Evolutionary conservation across 2,329 filamentous ascomycete species (phyloP).

Genomic region (Aureobasidium mangrovei): DNA sequence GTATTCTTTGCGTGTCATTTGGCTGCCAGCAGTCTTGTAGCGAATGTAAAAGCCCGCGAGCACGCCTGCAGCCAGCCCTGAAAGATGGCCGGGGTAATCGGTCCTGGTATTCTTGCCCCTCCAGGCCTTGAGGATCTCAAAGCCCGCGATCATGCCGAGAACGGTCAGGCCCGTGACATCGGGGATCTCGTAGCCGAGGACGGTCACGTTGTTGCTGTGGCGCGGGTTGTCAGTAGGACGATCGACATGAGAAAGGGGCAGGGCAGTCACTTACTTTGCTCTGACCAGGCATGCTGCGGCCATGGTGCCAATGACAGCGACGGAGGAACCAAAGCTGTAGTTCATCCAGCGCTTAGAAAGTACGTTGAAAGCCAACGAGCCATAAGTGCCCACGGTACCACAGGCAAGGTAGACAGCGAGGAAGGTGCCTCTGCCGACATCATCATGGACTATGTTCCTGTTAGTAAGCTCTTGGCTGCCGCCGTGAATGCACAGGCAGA

Average conservation of each 20-base stretch:
- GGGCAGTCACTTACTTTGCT: constrained; percentile 9
- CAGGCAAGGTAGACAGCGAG: constrained; percentile 56
- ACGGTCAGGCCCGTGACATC: constrained; percentile 29
- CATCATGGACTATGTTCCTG: constrained; percentile 50
- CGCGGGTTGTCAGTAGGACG: background rate
- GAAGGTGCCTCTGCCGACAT: constrained; percentile 60
- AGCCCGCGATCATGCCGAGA: constrained; percentile 27
- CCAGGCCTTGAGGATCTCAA: constrained; percentile 21
- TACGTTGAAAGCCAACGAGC: constrained; percentile 45
- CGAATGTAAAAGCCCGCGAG: constrained; percentile 17
- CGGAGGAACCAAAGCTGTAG: constrained; percentile 59
- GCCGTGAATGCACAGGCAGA: background rate
- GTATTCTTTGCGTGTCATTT: constrained; percentile 10
- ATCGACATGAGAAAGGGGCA: background rate
- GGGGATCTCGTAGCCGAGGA: constrained; percentile 26
- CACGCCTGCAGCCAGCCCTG: constrained; percentile 24
- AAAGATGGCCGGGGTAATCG: constrained; percentile 30
- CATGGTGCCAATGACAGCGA: constrained; percentile 52
- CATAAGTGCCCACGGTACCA: constrained; percentile 50
- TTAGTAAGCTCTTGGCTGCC: background rate
- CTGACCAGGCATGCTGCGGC: constrained; percentile 46
- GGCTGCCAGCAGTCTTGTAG: constrained; percentile 3
- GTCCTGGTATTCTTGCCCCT: constrained; percentile 20
- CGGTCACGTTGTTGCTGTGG: constrained; percentile 21
- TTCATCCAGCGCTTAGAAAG: constrained; percentile 34